phyloP scores from a whole-genome alignment of 139 green algal genomes.

The Monoraphidium neglectum region DNA sequence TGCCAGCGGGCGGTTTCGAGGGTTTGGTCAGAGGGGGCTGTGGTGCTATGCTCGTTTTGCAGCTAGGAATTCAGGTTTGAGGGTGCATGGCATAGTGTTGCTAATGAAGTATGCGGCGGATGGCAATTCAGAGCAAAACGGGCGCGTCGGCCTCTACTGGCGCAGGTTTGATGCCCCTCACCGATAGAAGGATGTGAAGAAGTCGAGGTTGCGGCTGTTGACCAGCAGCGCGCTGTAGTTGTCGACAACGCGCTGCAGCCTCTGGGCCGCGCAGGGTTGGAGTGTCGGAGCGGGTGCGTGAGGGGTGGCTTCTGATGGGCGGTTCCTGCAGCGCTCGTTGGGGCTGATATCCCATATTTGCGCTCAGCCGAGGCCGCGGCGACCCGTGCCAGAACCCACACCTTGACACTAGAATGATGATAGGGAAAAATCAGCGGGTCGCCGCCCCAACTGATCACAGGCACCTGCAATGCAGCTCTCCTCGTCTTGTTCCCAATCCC shows the following conservation, averaged over 20 bases:
- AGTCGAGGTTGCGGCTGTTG: constrained; percentile 90
- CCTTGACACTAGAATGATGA: background rate
- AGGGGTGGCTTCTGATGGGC: background rate
- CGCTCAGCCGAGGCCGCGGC: background rate
- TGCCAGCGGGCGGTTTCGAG: constrained; percentile 11
- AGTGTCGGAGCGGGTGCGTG: background rate
- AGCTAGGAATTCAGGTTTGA: no score
- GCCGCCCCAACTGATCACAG: background rate
- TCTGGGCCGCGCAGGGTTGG: no score
- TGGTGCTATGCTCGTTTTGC: no score
- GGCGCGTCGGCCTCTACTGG: no score
- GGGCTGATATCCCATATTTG: background rate
- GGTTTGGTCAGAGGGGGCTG: no score
- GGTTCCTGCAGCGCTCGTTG: background rate
- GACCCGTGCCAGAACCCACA: background rate
- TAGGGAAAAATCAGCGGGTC: background rate
- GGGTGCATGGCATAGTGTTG: no score
- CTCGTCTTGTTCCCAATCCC: no score
- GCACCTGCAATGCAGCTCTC: no score
- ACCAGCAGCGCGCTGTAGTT: constrained; percentile 90
- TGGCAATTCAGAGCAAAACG: no score
- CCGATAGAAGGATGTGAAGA: constrained; percentile 97
- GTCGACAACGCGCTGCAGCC: constrained; percentile 67
- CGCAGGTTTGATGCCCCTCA: no score
- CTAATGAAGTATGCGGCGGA: no score